Evolutionary conservation across 2,329 filamentous ascomycete species (phyloP), one percentile per base, ranked within the genome.

Genomic region (Tolypocladium pustulatum): DNA sequence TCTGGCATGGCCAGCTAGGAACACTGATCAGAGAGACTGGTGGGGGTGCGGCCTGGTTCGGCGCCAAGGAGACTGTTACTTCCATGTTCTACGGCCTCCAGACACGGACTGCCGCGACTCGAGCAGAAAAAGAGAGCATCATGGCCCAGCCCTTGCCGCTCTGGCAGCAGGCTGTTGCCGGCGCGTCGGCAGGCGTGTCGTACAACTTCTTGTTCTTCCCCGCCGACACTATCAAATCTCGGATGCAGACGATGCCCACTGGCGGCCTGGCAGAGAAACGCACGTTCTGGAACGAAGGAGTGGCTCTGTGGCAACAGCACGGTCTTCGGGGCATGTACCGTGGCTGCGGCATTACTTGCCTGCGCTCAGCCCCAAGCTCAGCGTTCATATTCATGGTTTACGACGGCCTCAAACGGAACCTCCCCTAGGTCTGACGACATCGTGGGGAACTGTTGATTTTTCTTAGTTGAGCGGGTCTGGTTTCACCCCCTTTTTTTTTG

Each of bases 181-280:
- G 93, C 49, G 93, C 93, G 3, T 84, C 86, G 9, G 94, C 93
- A 4, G 94, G 94, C 57, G 89, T 97, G 76, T 87, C 86, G 40
- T 99, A 99, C 76, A 99, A 99, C 72, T 97, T 97, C 70, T 76
- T 96, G 27, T 97, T 97, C 78, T 99, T 94, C 71, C 94, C 94
- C 0, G 94, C 94, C 55, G 94, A 99, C 71, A 99, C 94, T 0
- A 88, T 99, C 77, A 99, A 99, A 76, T 95, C 90, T 22, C 86
- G 93, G 54, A 96, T 99, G 87, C 94, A 99, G 75, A 99, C 94
- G 0, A 82, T 88, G 57, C 87, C 91, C 6, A 78, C 90, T 51
- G 82, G 81, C 37, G 76, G 78, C 10, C 74, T 77, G 27, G 77
- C 76, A 2, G 74, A 76, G 58, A 81, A 81, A 57, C 82, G 81